Evolutionary conservation across 495 filamentous ascomycete genomes (phyloP), one percentile per base, ranked within the genome.

Genomic region (Penicillium arizonense): DNA sequence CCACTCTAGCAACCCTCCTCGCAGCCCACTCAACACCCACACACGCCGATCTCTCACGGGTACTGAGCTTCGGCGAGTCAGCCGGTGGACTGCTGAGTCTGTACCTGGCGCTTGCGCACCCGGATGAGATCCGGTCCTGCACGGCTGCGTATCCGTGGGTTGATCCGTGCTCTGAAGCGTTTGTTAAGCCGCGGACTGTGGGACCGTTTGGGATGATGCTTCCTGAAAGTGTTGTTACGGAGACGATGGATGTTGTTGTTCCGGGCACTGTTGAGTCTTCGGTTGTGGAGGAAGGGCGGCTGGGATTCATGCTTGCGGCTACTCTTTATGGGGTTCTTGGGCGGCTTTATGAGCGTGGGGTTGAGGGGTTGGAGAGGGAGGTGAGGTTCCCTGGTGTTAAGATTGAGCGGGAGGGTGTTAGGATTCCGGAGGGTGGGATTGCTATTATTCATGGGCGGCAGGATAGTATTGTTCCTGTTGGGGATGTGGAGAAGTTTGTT

Each of bases 81-180:
- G 71, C 71, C 1, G 71, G 71, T n/a, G 71, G 71, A 4, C 38
- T 67, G 23, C 41, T 72, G 9, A 72, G 67, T 40, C 33, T 74
- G 8, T 56, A 49, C 12, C 53, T 63, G 1, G 65, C 58, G 6
- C 52, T 74, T 3, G 43, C 63, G 40, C 55, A 67, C 42, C 48
- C 64, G 7, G 47, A 51, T 3, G 47, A 61, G 24, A 63, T 68
- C 30, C 60, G 62, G 10, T 51, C 60, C 13, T 52, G 52, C 2
- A 60, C 54, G 10, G 57, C 53, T 3, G 46, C 53, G 18, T 70
- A 67, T 43, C 67, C 67, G 3, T 20, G 13, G 4, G 11, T 70
- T 9, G 57, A 61, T 38, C 41, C 57, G 21, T 45, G 35, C 8
- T 44, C 53, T 0, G 50, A 49, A 9, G 44, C 50, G 11, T 62